Base-by-base conservation (phyloP, 2,329 filamentous ascomycete species). In the Aschersonia sp. region DNA sequence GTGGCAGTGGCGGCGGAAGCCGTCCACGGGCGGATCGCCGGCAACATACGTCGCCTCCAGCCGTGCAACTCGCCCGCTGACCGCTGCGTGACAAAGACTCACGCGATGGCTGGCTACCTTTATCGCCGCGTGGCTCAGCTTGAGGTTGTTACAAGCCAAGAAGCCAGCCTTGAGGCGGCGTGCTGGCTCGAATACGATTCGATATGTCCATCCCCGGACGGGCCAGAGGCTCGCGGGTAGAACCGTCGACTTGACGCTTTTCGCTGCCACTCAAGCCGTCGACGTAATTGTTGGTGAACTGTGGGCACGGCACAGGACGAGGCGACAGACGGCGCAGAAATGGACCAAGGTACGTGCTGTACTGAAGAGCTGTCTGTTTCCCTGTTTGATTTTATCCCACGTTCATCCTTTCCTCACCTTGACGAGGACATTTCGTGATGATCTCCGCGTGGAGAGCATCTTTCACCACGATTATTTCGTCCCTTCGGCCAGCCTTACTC, bases 211-310 rank as follows among this genome's bases (percentile, higher is more conserved):
- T 43, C 22, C 42, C 12, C 45, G 43, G 30, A 11, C 49, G 4
- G 55, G 51, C n/a, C 51, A 51, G 48, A 58, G 54, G 47, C 55
- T 61, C 51, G 84, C 81, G 9, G 87, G 87, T 43, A 78, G 81
- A 55, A 90, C 87, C 2, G 73, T 94, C 51, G 87, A 94, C 59
- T 70, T 94, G 33, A 90, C 86, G 0, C 68, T 94, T n/a, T 90
- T 92, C 59, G 78, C 84, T 9, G 69, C 77, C 43, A 80, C 79
- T 9, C 74, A 86, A 54, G 87, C 87, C 43, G 58, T 85, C 9
- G 86, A 92, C 61, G 76, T 87, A 5, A 55, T 87, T 7, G 67
- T 84, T 42, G 80, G 81, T 47, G 73, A 80, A 52, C 57, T 79
- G 30, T 89, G 85, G 82, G 65, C 71, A 12, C 72, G 65, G 42